A percentile compares a stretch with the other conserved stretches of the same genome.
These are phyloP conservation scores for Peronospora belbahrii DNA, from an alignment of 352 stramenopile genomes.

Conservation along the genomic window DNA sequence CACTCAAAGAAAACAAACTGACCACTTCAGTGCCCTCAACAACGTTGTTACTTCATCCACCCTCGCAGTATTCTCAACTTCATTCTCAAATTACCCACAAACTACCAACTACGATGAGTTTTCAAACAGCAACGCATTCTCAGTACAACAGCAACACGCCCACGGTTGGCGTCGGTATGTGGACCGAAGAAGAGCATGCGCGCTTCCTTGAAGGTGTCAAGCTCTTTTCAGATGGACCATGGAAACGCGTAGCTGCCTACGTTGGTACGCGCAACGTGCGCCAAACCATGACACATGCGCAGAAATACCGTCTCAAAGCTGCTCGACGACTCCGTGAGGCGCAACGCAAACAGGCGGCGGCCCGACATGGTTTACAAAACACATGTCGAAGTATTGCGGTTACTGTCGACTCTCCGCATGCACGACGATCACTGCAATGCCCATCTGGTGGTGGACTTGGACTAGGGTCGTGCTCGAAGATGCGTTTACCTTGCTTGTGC, in stretches of 20 bases:
- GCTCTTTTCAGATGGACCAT: conserved; percentile 61
- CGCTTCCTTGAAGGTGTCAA: conserved; percentile 70
- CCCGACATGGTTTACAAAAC: conserved; percentile 25
- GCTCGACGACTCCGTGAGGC: conserved; percentile 48
- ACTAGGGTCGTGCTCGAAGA: conserved; percentile 28
- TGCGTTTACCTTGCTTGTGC: conserved; percentile 25
- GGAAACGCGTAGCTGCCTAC: conserved; percentile 63
- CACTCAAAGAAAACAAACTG: conserved; percentile 9
- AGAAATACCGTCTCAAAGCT: conserved; percentile 69
- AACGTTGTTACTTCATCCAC: neutral
- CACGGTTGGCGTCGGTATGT: conserved; percentile 35
- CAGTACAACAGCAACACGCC: conserved; percentile 18
- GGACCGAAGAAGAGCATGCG: conserved; percentile 64
- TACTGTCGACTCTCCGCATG: conserved; percentile 1
- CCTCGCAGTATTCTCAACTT: conserved; percentile 3
- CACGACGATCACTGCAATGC: conserved; percentile 11
- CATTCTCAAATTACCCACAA: conserved; percentile 13
- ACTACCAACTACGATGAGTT: conserved; percentile 15
- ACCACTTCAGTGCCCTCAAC: too few species aligned
- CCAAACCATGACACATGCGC: conserved; percentile 74
- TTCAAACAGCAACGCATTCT: conserved; percentile 7
- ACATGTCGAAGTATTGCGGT: conserved; percentile 8
- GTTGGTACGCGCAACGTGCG: conserved; percentile 70
- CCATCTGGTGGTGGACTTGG: conserved; percentile 12
- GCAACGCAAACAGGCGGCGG: conserved; percentile 40